Base-by-base conservation (phyloP, 108 stramenopile genomes). In the Nitzschia sp. region DNA sequence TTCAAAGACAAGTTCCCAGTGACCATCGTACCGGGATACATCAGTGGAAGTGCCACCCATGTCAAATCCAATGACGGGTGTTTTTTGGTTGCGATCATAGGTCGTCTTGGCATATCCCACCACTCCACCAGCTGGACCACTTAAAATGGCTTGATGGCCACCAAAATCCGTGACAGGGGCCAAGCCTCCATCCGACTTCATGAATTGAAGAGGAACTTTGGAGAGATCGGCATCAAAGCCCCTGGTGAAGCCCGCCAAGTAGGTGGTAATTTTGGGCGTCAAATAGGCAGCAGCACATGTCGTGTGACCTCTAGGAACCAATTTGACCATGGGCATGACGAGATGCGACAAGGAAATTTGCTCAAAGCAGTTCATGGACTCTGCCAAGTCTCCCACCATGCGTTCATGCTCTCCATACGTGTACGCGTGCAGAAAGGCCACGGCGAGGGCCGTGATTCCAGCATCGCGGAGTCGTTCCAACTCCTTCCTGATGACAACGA, bases 41-140 rank as follows among this genome's bases (percentile, higher is more conserved):
- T 98, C 97, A 1, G 97, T 99, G 35, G 84, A 87, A 0, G 99
- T 99, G 1, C 99, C 99, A 46, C 99, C 99, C 98, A 97, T 97
- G 74, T 99, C 99, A 72, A 98, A 98, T 44, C 99, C 99, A 63
- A 99, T 98, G 36, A 96, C 91, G n/a, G 97, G 90, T 45, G 79
- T 66, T 13, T 76, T 68, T 26, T 64, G 75, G 3, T 45, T 62
- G 6, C 64, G 50, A n/a, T 83, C 69, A 66, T 73, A 95, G n/a
- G 85, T 73, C 6, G 99, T 98, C 75, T 95, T 91, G 34, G 97
- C 99, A 80, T 98, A 99, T 6, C 99, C 99, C 27, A 98, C 98
- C n/a, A 97, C 96, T 35, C 83, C 83, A 27, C 83, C 73, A 6
- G 96, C 98, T 0, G 96, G 97, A 11, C 98, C 92, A 62, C 84